Conservation (phyloP, 441 rosid genomes). For the Oxalis stricta region DNA sequence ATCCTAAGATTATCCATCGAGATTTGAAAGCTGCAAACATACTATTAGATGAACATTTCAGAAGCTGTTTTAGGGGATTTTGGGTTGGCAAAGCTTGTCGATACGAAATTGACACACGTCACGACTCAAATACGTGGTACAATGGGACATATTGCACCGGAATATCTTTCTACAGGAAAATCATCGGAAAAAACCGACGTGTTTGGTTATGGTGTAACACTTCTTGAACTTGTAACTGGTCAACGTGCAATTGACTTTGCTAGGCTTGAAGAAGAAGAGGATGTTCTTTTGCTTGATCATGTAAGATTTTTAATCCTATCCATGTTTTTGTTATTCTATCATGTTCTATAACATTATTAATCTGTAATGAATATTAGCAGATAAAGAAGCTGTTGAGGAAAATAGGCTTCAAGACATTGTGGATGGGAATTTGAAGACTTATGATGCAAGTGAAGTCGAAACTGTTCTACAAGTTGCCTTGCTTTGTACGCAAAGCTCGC, state of each 20-base stretch:
- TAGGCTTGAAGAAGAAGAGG: conserved; percentile 52
- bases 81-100: conserved; percentile 37
- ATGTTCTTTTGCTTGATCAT: conserved; percentile 46
- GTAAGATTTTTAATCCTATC: conserved; percentile 15
- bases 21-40: conserved; percentile 52
- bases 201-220: conserved; percentile 46
- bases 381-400: conserved; percentile 61
- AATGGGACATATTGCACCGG: conserved; percentile 54
- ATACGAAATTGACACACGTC: conserved; percentile 29
- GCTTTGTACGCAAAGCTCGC: conserved; percentile 67
- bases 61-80: conserved; percentile 48
- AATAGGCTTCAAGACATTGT: conserved; percentile 66
- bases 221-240: conserved; percentile 44
- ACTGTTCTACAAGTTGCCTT: conserved; percentile 63
- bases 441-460: conserved; percentile 55
- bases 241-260: conserved; percentile 45
- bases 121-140: conserved; percentile 54
- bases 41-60: conserved; percentile 32
- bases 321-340: too few relatives aligned
- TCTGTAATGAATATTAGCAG: conserved; percentile 31
- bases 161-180: conserved; percentile 44
- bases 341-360: background rate
- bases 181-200: conserved; percentile 50
- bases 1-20: conserved; percentile 46
- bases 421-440: conserved; percentile 41